Conservation (phyloP, 2,329 filamentous ascomycete species). For the Kalmusia sp. region DNA sequence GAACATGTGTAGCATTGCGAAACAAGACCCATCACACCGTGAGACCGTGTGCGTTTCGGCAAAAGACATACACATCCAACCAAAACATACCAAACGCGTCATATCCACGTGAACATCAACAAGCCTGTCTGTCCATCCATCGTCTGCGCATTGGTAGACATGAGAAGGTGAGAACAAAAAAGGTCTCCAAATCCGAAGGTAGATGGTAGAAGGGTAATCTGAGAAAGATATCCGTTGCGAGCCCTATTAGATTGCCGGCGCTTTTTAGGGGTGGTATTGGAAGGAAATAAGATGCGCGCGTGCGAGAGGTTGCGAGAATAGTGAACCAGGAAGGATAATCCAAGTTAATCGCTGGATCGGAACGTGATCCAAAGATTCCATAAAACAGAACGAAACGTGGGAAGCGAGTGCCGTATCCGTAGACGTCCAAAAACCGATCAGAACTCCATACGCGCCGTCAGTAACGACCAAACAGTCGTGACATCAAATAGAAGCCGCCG, state of each 20-base stretch:
- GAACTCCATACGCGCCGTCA: constrained; percentile 31
- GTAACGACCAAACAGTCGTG: constrained; percentile 17
- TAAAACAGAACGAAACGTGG: constrained; percentile 24
- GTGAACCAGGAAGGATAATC: constrained; percentile 13
- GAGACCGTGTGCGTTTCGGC: constrained; percentile 20
- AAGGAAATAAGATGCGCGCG: constrained; percentile 26
- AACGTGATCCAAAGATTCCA: constrained; percentile 6
- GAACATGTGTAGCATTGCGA: constrained; percentile 7
- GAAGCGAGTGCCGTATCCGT: constrained; percentile 29
- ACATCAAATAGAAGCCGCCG: constrained; percentile 15
- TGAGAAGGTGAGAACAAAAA: constrained; percentile 1
- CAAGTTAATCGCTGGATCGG: constrained; percentile 17
- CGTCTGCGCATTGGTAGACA: constrained; percentile 11
- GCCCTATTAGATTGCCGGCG: constrained; percentile 31
- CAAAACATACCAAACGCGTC: constrained; percentile 12
- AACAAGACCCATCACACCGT: constrained; percentile 8
- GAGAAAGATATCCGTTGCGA: constrained; percentile 20
- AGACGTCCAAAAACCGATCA: constrained; percentile 19
- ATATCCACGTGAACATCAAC: constrained; percentile 15
- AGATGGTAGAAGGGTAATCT: constrained; percentile 7
- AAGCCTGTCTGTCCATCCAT: constrained; percentile 8
- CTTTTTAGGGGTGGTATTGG: constrained; percentile 22
- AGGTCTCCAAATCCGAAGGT: constrained; percentile 8
- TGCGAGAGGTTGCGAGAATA: constrained; percentile 23
- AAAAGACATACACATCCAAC: constrained; percentile 11